Evolutionary conservation across 2,329 filamentous ascomycete species (phyloP), one percentile per base, ranked within the genome.

Genomic region (Byssothecium circinans): DNA sequence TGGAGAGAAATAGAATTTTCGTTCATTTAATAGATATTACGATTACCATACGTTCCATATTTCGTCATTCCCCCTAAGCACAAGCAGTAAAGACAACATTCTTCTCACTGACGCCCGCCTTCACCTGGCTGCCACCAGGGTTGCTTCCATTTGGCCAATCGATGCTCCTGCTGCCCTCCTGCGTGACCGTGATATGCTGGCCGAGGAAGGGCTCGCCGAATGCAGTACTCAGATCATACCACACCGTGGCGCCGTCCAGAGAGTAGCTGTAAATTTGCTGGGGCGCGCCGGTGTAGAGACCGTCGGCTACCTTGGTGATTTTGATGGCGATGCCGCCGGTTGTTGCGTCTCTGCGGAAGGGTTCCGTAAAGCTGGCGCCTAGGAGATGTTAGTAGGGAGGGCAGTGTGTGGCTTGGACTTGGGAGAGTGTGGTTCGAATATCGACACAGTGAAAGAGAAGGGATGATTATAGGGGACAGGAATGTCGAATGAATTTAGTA

Each of bases 271-370:
- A 65, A 15, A 62, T 56, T 34, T 65, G 61, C 25, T 56, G 47
- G 18, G 62, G 56, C 14, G 52, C 54, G 19, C 58, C 60, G 15
- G 45, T 55, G 47, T 53, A 56, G 15, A 67, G 52, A 10, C 60
- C 61, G 19, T 64, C 53, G 18, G 51, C 38, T 2, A 43, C 49
- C n/a, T 51, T 57, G 8, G 62, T 67, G 25, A 67, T 62, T 36
- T 67, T 66, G 36, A 66, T 52, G 3, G 64, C 59, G 35, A 66
- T 60, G 22, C 64, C 61, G 22, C 62, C 62, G n/a, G 55, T 54
- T 14, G 41, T 60, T 2, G 54, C 43, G 35, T 64, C 62, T 11
- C 41, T 48, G 38, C 50, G 61, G 23, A 66, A 53, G 14, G 44
- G 18, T 33, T 65, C 64, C 30, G 41, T 43, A 43, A 57, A 65